Base-by-base conservation (phyloP, 192 early-diverging fungal genomes). In the Phycomyces nitens region DNA sequence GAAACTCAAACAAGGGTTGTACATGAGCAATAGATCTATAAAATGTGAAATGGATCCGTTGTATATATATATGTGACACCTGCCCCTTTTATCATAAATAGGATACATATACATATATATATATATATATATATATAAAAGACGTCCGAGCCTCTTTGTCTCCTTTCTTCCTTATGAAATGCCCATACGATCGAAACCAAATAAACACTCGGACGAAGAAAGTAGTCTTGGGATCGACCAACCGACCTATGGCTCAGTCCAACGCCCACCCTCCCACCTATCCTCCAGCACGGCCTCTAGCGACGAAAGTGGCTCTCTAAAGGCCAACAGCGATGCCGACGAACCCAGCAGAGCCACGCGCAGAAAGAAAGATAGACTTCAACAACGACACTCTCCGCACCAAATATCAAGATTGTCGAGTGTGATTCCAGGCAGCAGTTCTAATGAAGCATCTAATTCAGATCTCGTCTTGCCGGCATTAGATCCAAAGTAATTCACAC, bases 401-500 rank as follows among this genome's bases (percentile, higher is more conserved):
- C 44, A n/a, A 47, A 18, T 47, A 14, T 6, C 4, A 6, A 2
- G 18, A 2, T 11, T 18, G 4, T 47, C 44, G 12, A 18, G 44
- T 47, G 44, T 47, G 2, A 14, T 47, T 18, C 18, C 44, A n/a
- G 44, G 44, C 2, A 14, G 18, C 12, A 47, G 3, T 11, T 18
- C 44, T 14, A 14, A 58, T 11, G 57, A 58, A 18, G 57, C 29
- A 34, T 34, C 29, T 2, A 34, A 40, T 24, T 23, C 57, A 42
- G 39, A 66, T 50, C 53, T 68, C n/a, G 66, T 68, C 11, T 47
- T 68, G 15, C 59, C 66, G n/a, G 58, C 66, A 22, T 43, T 68
- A 16, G 66, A 68, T 55, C 53, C 42, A 47, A 68, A 60, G 66
- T 68, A 62, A 38, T 3, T 2, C 2, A 18, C 2, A 7, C 10